Conservation (phyloP, 177 flowering plant species). For the Vitis hybrid region DNA sequence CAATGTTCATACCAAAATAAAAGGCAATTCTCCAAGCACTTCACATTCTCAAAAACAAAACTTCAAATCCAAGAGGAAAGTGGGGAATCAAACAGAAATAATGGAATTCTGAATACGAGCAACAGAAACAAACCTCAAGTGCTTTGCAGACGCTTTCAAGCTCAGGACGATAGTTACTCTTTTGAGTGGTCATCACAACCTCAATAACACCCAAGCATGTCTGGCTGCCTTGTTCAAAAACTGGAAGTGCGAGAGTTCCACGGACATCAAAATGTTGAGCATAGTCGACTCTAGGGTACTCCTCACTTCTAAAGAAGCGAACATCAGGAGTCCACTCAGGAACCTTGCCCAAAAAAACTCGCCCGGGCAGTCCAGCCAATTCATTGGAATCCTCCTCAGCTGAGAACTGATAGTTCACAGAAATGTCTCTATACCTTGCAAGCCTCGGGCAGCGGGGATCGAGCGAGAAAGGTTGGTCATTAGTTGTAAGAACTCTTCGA, state of each 20-base stretch:
- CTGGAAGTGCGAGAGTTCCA: constrained; percentile 84
- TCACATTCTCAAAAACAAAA: background rate
- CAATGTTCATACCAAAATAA: too few species aligned
- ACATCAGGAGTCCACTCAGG: constrained; percentile 99
- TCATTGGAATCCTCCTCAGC: constrained; percentile 59
- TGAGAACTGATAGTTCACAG: constrained; percentile 59
- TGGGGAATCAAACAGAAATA: background rate
- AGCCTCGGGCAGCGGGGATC: constrained; percentile 43
- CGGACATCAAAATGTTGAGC: constrained; percentile 66
- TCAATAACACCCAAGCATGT: constrained; percentile 88
- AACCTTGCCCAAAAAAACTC: constrained; percentile 70
- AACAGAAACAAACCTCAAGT: constrained; percentile 59
- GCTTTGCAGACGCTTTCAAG: constrained; percentile 85
- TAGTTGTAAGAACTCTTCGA: constrained; percentile 47
- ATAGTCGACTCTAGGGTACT: constrained; percentile 62
- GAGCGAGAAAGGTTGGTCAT: constrained; percentile 51
- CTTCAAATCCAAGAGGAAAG: background rate
- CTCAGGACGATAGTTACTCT: constrained; percentile 58
- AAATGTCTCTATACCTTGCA: constrained; percentile 62
- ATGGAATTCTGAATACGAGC: background rate
- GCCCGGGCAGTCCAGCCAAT: constrained; percentile 72
- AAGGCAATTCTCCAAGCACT: too few species aligned
- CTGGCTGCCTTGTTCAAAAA: constrained; percentile 70
- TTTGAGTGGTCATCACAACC: constrained; percentile 64
- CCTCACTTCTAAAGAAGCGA: constrained; percentile 63